Base-by-base conservation (phyloP, 2,329 filamentous ascomycete genomes). In the Furcasterigmium furcatum region DNA sequence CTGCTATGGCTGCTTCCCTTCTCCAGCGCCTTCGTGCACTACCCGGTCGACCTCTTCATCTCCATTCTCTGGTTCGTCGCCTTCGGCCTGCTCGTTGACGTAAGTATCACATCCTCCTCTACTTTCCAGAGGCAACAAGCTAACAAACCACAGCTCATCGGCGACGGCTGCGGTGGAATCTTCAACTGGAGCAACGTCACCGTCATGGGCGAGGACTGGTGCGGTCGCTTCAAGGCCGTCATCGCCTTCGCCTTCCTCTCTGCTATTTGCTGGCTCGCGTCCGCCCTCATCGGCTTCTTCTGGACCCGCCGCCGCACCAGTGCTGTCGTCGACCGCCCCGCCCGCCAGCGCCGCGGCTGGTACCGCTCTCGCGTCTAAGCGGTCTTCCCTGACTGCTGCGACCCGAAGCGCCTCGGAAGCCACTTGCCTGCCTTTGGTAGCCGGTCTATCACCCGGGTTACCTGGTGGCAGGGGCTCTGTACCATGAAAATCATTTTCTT, bases 1-100 rank as follows among this genome's bases (percentile, higher is more conserved):
- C 65, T 91, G 21, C 62, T 91, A 51, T 88, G 86, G 80, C 72
- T 91, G 22, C 73, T 91, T 34, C 88, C 88, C 2, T 87, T 88
- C 58, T 77, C 80, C 3, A 70, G 71, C 42, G 76, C 73, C 39
- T 88, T 91, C 64, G 74, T 83, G 50, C 77, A 85, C 64, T 91
- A 84, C 77, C 84, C 84, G 1, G 70, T 83, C 55, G 88, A 92
- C 58, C 56, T 91, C 21, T 53, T 90, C 56, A 71, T 91, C 53
- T 85, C 82, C 38, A 66, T 84, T 45, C 73, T 79, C 41, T 91
- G 85, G 85, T 89, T 88, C 58, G 77, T 79, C 21, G 73, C 76
- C 3, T 89, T 88, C 55, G 84, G 82, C 30, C 70, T 88, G 5
- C 70, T 87, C 6, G 80, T 85, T 44, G 71, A 83, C 58, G 76